Conservation (phyloP, 2,329 filamentous ascomycete genomes). For the Dothideomycetes sp. region DNA sequence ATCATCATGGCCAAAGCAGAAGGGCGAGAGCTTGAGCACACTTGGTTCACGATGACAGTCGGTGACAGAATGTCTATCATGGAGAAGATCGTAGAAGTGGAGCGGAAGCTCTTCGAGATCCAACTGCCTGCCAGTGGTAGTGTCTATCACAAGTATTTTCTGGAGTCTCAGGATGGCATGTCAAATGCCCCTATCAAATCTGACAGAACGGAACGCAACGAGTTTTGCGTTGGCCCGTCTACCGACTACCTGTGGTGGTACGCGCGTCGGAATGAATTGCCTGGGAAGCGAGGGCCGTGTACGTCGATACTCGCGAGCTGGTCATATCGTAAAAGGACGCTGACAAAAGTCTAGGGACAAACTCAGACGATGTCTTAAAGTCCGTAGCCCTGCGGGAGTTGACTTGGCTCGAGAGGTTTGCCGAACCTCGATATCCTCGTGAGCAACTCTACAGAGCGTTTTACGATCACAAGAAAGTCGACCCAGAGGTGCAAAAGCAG, state of each 20-base stretch:
- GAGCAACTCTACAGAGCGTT: constrained; percentile 25
- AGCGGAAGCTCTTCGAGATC: constrained; percentile 22
- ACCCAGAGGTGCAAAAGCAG: constrained; percentile 20
- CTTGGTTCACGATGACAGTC: constrained; percentile 19
- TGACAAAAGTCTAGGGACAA: constrained; percentile 18
- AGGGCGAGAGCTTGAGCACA: constrained; percentile 17
- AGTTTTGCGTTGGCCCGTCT: constrained; percentile 28
- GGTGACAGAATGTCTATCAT: constrained; percentile 22
- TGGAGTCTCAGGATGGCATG: constrained; percentile 13
- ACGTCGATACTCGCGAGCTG: constrained; percentile 14
- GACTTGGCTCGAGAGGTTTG: constrained; percentile 23
- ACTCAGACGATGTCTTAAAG: constrained; percentile 18
- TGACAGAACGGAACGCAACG: neutral
- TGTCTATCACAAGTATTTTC: constrained; percentile 25
- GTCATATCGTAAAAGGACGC: neutral
- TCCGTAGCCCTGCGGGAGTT: constrained; percentile 26
- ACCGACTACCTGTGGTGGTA: constrained; percentile 25
- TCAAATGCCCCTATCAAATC: constrained; percentile 10
- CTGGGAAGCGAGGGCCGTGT: constrained; percentile 25
- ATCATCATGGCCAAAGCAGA: constrained; percentile 20
- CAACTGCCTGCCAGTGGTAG: constrained; percentile 24
- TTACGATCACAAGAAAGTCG: constrained; percentile 15
- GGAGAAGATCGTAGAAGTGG: constrained; percentile 22
- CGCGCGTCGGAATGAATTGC: constrained; percentile 21
- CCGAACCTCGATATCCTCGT: constrained; percentile 24